Evolutionary conservation across 495 filamentous ascomycete species (phyloP), one percentile per base, ranked within the genome.

Genomic region (Tuber aestivum): DNA sequence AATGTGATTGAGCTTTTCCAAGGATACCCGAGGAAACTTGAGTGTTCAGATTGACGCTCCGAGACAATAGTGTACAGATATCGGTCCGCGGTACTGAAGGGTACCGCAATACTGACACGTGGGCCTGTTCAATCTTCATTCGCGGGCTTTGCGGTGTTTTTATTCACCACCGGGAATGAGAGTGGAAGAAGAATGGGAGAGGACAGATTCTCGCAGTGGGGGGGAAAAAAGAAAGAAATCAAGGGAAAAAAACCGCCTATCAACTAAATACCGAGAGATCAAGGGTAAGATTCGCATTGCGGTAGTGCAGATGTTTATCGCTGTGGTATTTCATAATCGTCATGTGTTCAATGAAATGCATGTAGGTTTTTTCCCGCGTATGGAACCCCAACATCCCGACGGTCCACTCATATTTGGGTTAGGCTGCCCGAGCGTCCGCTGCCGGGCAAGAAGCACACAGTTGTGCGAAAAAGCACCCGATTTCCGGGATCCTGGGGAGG

Each of bases 1-100:
- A 65, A 65, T 65, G 56, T 65, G 56, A 65, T 65, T 65, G 56
- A 65, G 27, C 56, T 65, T 65, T 65, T 65, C 56, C 56, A 27
- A 35, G 56, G 56, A 65, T 65, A 65, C 56, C 56, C 32, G 56
- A 35, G n/a, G 56, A 65, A 65, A 65, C 56, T 35, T 65, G 56
- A 35, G 32, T 65, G 56, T n/a, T 65, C 27, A 35, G 56, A 65
- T 65, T 65, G 56, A 65, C 14, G 32, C 56, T 35, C 27, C 56
- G 27, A 32, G 27, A 27, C 14, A 18, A 65, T 18, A 65, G 56
- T 35, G 56, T 65, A 18, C 56, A 65, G 56, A 65, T 65, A 65
- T 65, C 56, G 14, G 56, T 65, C 56, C 56, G 56, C 56, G 56
- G 56, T 65, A 65, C 56, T 35, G 56, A 35, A 14, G 20, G 56